These are phyloP conservation scores for Heritiera fomes DNA, from an alignment of 345 rosid species.

Conservation along the genomic window DNA sequence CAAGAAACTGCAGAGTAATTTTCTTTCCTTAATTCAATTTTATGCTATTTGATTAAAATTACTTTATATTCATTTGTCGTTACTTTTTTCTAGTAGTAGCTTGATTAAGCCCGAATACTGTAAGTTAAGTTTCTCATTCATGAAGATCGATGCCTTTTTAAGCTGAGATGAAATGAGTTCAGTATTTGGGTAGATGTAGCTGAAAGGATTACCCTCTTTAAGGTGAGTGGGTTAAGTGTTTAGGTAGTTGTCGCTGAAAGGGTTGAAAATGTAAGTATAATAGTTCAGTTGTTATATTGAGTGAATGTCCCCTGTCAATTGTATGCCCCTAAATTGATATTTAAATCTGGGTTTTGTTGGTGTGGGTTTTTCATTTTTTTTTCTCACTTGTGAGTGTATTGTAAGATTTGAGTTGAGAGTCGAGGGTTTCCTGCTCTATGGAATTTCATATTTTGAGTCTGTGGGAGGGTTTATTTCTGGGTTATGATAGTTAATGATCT, in stretches of 20 bases:
- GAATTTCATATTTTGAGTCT: neutral
- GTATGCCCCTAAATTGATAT: neutral
- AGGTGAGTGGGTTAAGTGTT: too few species aligned
- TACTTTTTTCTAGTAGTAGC: neutral
- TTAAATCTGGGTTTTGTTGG: neutral
- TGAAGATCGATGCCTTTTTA: neutral
- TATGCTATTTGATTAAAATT: neutral
- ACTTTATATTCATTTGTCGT: neutral
- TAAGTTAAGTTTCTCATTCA: neutral
- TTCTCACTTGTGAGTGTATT: neutral
- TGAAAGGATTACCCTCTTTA: too few species aligned
- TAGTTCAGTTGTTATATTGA: neutral
- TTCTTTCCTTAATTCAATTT: neutral
- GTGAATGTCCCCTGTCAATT: neutral
- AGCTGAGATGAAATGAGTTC: neutral
- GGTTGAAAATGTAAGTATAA: neutral
- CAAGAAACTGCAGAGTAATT: conserved; percentile 75
- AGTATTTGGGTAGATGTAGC: neutral
- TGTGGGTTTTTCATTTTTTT: neutral
- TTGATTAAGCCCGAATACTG: neutral
- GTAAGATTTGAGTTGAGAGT: neutral
- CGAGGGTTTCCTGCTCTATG: neutral
- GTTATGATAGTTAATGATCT: neutral
- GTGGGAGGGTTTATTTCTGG: neutral
- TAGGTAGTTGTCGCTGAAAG: neutral